phyloP scores from a whole-genome alignment of 805 yeast species.

The Candida sphagnicola region DNA sequence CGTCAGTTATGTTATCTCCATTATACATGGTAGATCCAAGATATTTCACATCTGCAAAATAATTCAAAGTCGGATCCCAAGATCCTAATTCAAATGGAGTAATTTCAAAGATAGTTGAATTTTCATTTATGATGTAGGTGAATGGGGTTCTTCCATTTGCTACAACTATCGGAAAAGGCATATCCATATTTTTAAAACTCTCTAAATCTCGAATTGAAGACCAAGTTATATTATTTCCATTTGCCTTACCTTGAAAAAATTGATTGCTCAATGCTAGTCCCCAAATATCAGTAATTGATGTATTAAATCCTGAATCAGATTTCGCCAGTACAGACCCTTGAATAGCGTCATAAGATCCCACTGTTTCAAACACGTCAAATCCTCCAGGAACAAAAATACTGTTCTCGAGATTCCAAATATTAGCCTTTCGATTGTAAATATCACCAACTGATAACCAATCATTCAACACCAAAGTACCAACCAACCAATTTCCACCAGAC shows the following conservation, averaged over 20 bases:
- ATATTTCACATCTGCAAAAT: constrained; percentile 65
- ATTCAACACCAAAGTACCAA: constrained; percentile 57
- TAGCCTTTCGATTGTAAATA: constrained; percentile 18
- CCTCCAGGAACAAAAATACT: constrained; percentile 70
- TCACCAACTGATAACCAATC: constrained; percentile 52
- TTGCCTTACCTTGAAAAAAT: constrained; percentile 28
- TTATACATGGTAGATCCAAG: constrained; percentile 61
- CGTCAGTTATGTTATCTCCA: constrained; percentile 48
- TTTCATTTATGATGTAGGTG: constrained; percentile 22
- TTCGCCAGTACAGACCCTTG: constrained; percentile 26
- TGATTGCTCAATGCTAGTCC: constrained; percentile 39
- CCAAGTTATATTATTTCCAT: constrained; percentile 28
- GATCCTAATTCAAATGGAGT: constrained; percentile 60
- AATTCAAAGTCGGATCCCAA: constrained; percentile 73
- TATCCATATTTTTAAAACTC: constrained; percentile 24
- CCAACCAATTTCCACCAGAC: constrained; percentile 62
- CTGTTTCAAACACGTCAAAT: constrained; percentile 60
- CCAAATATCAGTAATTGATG: constrained; percentile 41
- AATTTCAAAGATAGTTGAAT: constrained; percentile 37
- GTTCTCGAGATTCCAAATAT: constrained; percentile 42
- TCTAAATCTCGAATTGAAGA: constrained; percentile 21
- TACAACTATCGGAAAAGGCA: constrained; percentile 40
- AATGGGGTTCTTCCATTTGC: constrained; percentile 38
- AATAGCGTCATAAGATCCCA: constrained; percentile 40
- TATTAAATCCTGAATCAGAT: constrained; percentile 33